Base-by-base conservation (phyloP, 495 filamentous ascomycete species). In the Penicillium turbatum region DNA sequence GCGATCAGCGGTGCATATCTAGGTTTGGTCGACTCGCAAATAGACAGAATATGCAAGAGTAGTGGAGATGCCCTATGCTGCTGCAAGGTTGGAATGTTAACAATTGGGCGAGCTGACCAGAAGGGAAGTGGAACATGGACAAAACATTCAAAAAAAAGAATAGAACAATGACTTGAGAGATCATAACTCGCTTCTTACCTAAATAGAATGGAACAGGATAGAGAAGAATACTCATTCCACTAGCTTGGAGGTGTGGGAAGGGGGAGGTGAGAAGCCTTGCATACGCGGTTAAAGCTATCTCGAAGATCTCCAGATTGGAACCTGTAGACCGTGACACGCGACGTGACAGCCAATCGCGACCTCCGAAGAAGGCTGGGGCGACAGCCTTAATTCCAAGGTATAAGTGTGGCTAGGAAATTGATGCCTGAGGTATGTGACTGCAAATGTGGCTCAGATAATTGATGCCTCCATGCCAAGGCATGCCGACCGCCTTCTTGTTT, bases 301-400 rank as follows among this genome's bases (percentile, higher is more conserved):
- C 48, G 59, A 59, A 54, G 71, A 72, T 69, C 70, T 56, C 56
- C 57, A 59, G 64, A 63, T 59, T 64, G 62, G 63, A 24, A 24
- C 21, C 4, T 24, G 21, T 24, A 24, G 21, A 24, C 21, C 73
- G 72, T 72, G 68, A 73, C 21, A 24, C 72, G 72, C 74, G 70
- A 77, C 74, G 72, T 77, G 73, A 74, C 71, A 65, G 62, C 72
- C 67, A 74, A 74, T 74, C 70, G 64, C 68, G 64, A 38, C 52
- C 48, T 39, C 41, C 34, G 45, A 49, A 63, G 53, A 56, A 26
- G 38, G 38, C 29, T 34, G 29, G 39, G 1, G 12, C 10, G 2
- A 12, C 12, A 11, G 48, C 48, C 37, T 31, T 8, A 8, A 13
- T 6, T n/a, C 0, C 21, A n/a, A 51, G 48, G 48, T 34, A 2